Percentiles rank a stretch among this genome's conserved stretches.
phyloP scores from a whole-genome alignment of 148 eudicot species.

The Rhododendron simsii region DNA sequence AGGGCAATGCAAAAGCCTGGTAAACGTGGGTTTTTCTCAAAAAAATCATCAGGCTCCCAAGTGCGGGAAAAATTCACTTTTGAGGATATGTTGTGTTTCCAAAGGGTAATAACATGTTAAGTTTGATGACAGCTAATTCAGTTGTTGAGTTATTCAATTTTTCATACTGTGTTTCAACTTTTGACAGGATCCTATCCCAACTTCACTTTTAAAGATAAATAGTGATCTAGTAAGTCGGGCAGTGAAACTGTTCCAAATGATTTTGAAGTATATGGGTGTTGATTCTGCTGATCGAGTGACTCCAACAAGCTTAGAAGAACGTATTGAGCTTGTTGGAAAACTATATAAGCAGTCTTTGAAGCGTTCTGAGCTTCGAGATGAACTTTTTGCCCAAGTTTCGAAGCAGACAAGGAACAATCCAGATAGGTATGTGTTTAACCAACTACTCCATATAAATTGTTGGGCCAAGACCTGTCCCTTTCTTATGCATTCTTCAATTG shows the following conservation, averaged over 20 bases:
- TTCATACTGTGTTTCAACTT: conserved; percentile 4
- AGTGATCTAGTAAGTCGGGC: conserved; percentile 78
- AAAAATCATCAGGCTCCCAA: conserved; percentile 71
- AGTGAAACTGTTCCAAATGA: conserved; percentile 78
- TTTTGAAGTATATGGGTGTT: conserved; percentile 91
- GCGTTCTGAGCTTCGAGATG: conserved; percentile 95
- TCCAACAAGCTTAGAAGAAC: conserved; percentile 79
- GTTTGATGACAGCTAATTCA: conserved; percentile 1
- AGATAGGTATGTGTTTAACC: conserved; percentile 48
- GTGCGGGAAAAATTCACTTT: conserved; percentile 77
- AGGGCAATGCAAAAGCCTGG: conserved; percentile 98
- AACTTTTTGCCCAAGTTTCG: conserved; percentile 87
- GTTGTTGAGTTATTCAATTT: conserved; percentile 1
- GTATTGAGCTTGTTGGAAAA: conserved; percentile 80
- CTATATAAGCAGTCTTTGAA: conserved; percentile 89
- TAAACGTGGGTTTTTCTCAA: conserved; percentile 86
- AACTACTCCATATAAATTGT: not conserved
- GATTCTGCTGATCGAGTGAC: conserved; percentile 68
- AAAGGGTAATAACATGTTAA: conserved; percentile 51
- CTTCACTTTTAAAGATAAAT: conserved; percentile 80
- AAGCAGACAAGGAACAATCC: conserved; percentile 97
- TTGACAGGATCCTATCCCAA: conserved; percentile 93
- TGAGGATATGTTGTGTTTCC: conserved; percentile 99
- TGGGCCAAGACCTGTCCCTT: not conserved
- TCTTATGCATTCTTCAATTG: not conserved